phyloP scores from a whole-genome alignment of 164 flowering plant species.

The Sedum album region DNA sequence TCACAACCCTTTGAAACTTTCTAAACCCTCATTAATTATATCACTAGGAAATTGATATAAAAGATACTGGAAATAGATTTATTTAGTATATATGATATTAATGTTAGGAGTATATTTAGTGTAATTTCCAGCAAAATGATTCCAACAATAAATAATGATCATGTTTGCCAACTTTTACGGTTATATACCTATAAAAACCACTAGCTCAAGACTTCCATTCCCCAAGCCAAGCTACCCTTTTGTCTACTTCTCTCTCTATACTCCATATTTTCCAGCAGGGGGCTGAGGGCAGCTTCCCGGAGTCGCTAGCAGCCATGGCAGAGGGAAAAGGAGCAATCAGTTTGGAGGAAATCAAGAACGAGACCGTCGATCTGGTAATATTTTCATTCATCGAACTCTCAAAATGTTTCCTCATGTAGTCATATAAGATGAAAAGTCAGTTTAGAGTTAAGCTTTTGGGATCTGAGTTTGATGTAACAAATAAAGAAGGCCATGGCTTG shows the following conservation, averaged over 20 bases:
- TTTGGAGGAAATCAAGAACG: constrained; percentile 1
- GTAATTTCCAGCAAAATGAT: background rate
- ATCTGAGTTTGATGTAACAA: background rate
- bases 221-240: background rate
- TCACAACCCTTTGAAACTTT: background rate
- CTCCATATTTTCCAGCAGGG: background rate
- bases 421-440: too few species aligned
- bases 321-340: constrained; percentile 11
- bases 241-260: background rate
- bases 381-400: too few species aligned
- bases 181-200: constrained; percentile 3
- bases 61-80: too few species aligned
- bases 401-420: too few species aligned
- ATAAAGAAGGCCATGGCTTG: background rate
- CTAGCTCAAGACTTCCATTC: background rate
- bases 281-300: background rate
- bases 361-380: constrained; percentile 1
- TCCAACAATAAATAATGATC: background rate
- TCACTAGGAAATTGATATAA: background rate
- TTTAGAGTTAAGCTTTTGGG: too few species aligned
- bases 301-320: constrained; percentile 16
- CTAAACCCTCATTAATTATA: background rate
- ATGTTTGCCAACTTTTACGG: background rate
- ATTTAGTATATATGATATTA: too few species aligned
- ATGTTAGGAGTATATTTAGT: too few species aligned